Base-by-base conservation (phyloP, 352 stramenopile genomes). In the Globisporangium sylvaticum region DNA sequence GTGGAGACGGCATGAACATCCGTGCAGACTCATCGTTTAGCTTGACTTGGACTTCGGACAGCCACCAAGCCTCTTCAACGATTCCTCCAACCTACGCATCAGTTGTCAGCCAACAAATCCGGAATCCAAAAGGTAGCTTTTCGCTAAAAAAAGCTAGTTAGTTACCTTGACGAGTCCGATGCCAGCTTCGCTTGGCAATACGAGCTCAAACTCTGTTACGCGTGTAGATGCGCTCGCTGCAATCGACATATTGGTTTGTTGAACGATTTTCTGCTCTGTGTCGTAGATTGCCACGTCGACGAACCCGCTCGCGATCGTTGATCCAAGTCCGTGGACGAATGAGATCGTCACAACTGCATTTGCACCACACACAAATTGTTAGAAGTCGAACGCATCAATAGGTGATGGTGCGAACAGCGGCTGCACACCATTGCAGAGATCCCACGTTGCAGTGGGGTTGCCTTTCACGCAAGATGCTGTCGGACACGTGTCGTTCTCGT, bases 401-500 rank as follows among this genome's bases (percentile, higher is more conserved):
- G 8, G 34, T 12, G 9, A 39, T 39, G 9, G 34, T 15, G 14
- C 3, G 7, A 58, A 34, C 25, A 58, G 25, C 10, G 0, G 1
- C 29, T n/a, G 57, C 62, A 31, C 54, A 80, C 77, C 72, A 64
- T 84, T 80, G 56, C 77, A 81, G 2, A 71, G 66, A 62, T 84
- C 77, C 69, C 75, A 75, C 1, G 67, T 54, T 32, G 54, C 39
- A 14, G 58, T 42, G n/a, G 27, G 37, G 20, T 67, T 50, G n/a
- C 57, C 55, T 29, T 64, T 65, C 0, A 34, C 55, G 34, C 75
- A 81, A 3, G 57, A 39, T 9, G 67, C 66, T 50, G 15, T 50
- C 42, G 42, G 18, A 22, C 4, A 75, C n/a, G 42, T 25, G 8
- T n/a, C 29, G 44, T 64, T 42, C 12, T 8, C 10, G 18, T 52